Conservation (phyloP, 2,329 filamentous ascomycete genomes). For the Tolypocladium nubicola region DNA sequence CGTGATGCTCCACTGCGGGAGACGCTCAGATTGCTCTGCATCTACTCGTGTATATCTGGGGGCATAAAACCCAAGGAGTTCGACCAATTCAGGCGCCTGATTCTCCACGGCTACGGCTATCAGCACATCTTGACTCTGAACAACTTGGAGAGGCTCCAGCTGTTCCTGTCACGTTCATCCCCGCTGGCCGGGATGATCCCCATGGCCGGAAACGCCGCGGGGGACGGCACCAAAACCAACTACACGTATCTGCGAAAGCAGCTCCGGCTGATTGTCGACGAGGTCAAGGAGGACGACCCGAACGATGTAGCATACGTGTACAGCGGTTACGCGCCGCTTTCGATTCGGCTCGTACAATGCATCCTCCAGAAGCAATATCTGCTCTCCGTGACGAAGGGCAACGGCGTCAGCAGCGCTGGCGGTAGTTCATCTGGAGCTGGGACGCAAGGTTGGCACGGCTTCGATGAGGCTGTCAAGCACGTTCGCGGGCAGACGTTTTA, state of each 20-base stretch:
- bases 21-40: conserved; percentile 74
- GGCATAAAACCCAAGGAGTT: conserved; percentile 83
- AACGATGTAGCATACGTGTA: conserved; percentile 97
- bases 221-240: conserved; percentile 67
- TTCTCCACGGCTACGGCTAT: conserved; percentile 88
- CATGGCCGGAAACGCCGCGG: conserved; percentile 46
- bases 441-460: conserved; percentile 80
- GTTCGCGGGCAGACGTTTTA: conserved; percentile 85
- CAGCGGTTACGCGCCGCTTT: conserved; percentile 90
- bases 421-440: conserved; percentile 36
- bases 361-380: conserved; percentile 86
- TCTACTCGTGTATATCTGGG: conserved; percentile 83
- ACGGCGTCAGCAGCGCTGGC: conserved; percentile 24
- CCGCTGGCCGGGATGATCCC: conserved; percentile 74
- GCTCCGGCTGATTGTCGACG: conserved; percentile 83
- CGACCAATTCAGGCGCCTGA: conserved; percentile 77
- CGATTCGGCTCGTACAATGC: conserved; percentile 82
- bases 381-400: conserved; percentile 56
- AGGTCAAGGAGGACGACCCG: conserved; percentile 89
- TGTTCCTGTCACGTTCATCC: conserved; percentile 69
- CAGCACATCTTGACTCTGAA: conserved; percentile 87
- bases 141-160: conserved; percentile 77
- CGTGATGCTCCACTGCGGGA: conserved; percentile 72
- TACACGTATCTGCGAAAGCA: conserved; percentile 81
- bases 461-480: conserved; percentile 85